Percentiles rank a stretch among this genome's conserved stretches.
Conservation (phyloP, 2,329 filamentous ascomycete genomes). For the Sarocladium oryzae region DNA sequence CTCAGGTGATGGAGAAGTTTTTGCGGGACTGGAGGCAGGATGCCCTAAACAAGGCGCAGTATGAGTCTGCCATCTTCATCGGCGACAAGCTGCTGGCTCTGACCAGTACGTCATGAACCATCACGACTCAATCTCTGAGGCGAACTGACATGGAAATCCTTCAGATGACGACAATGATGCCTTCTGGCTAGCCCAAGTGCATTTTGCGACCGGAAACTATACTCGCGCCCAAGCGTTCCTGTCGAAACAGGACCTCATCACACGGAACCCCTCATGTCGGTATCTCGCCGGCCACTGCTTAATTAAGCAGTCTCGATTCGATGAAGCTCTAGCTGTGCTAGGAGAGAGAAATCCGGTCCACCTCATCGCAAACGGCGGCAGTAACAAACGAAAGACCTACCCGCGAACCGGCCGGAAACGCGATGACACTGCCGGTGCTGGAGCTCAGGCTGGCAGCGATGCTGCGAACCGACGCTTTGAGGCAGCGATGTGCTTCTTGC, state of each 20-base stretch:
- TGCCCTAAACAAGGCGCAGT: conserved; percentile 90
- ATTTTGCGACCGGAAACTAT: conserved; percentile 94
- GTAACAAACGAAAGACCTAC: conserved; percentile 32
- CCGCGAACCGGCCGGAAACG: conserved; percentile 32
- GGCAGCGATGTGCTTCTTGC: conserved; percentile 93
- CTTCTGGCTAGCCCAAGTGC: conserved; percentile 96
- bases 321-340: conserved; percentile 78
- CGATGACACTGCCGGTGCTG: conserved; percentile 52
- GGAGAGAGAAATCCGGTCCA: conserved; percentile 93
- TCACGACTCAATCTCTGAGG: too few relatives aligned
- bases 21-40: conserved; percentile 93
- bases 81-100: conserved; percentile 94
- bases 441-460: conserved; percentile 39
- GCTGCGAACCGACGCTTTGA: conserved; percentile 76
- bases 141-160: not conserved
- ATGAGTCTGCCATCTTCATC: conserved; percentile 94
- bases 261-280: conserved; percentile 76
- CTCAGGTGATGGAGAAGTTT: conserved; percentile 72
- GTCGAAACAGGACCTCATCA: conserved; percentile 72
- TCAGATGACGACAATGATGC: conserved; percentile 88
- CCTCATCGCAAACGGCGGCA: conserved; percentile 55
- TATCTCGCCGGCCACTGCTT: conserved; percentile 93
- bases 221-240: conserved; percentile 84
- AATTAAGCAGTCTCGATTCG: conserved; percentile 84
- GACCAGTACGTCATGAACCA: conserved; percentile 59